Evolutionary conservation across 1,139 yeast genomes (phyloP).

Genomic region (Waltiozyma solani): DNA sequence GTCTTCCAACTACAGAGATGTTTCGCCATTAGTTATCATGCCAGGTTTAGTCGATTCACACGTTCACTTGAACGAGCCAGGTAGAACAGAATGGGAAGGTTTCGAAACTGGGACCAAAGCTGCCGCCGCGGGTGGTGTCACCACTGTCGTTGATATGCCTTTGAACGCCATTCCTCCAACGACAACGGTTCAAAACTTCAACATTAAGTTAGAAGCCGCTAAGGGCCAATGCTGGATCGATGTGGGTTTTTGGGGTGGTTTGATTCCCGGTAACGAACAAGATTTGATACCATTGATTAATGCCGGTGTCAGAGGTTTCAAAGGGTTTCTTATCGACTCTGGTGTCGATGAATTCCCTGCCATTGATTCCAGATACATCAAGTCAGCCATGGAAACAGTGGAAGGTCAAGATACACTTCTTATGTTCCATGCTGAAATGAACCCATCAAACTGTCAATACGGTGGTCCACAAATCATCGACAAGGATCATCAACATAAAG

Average conservation of each 20-base stretch:
- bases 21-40: conserved; percentile 57
- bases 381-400: conserved; percentile 50
- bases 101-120: conserved; percentile 88
- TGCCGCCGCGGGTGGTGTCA: conserved; percentile 92
- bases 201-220: conserved; percentile 70
- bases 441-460: conserved; percentile 32
- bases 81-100: conserved; percentile 94
- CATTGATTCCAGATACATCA: conserved; percentile 51
- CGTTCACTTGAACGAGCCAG: conserved; percentile 91
- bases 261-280: conserved; percentile 65
- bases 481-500: background rate
- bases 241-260: conserved; percentile 94
- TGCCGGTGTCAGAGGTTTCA: conserved; percentile 88
- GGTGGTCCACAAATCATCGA: conserved; percentile 10
- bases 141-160: conserved; percentile 95
- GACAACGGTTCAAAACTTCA: conserved; percentile 68
- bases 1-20: conserved; percentile 36
- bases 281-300: conserved; percentile 65
- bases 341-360: conserved; percentile 95
- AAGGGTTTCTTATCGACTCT: conserved; percentile 82
- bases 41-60: conserved; percentile 94
- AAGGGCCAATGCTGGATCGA: conserved; percentile 82
- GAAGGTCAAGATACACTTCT: conserved; percentile 55
- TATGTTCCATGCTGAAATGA: conserved; percentile 94
- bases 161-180: conserved; percentile 94